phyloP scores from a whole-genome alignment of 257 asterid genomes.

The Penstemon barbatus region DNA sequence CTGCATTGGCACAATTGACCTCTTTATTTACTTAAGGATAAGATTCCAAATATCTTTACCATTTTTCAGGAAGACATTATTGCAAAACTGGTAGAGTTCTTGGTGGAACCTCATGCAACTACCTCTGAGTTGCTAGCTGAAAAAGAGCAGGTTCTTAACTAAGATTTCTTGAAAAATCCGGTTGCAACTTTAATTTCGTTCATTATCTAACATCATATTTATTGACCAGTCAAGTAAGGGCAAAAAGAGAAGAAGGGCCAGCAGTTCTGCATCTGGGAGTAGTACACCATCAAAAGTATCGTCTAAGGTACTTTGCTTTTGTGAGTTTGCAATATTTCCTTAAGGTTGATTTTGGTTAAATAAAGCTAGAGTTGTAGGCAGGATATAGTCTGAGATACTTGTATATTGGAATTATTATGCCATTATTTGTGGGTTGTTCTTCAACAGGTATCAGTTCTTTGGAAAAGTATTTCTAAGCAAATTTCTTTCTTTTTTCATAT shows the following conservation, averaged over 20 bases:
- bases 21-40: constrained; percentile 11
- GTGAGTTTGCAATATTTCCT: not conserved
- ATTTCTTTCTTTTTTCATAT: not conserved
- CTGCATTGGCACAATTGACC: not conserved
- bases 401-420: constrained; percentile 12
- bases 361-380: constrained; percentile 4
- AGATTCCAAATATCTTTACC: constrained; percentile 2
- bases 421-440: not conserved
- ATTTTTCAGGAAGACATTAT: constrained; percentile 79
- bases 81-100: constrained; percentile 69
- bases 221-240: constrained; percentile 59
- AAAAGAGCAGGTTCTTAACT: constrained; percentile 67
- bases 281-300: constrained; percentile 59
- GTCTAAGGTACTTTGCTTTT: constrained; percentile 52
- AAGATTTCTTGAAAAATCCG: not conserved
- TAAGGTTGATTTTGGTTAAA: constrained; percentile 16
- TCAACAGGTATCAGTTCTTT: constrained; percentile 5
- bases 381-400: not conserved
- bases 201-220: constrained; percentile 15
- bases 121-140: constrained; percentile 73
- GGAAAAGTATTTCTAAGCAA: no score
- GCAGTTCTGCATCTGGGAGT: constrained; percentile 56
- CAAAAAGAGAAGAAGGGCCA: constrained; percentile 69
- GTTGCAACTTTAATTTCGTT: constrained; percentile 3
- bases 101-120: constrained; percentile 83